Evolutionary conservation across 805 yeast species (phyloP).

Genomic region (Starmerella potacharoeniae): DNA sequence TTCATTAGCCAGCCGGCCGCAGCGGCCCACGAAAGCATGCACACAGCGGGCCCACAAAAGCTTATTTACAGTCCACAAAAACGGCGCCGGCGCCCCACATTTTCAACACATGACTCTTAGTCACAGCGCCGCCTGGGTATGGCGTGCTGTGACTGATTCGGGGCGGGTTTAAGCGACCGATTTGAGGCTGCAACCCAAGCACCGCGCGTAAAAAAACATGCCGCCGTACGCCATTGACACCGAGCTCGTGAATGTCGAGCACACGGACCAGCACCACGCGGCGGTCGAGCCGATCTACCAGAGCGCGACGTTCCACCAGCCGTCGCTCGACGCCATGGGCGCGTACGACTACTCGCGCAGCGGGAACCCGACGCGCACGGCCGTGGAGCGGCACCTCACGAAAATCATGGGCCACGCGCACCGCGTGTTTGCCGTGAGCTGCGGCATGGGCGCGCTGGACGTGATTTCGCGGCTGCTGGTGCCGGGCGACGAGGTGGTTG

Average conservation of each 20-base stretch:
- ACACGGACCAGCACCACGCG: slow-evolving; percentile 62
- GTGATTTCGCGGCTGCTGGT: slow-evolving; percentile 60
- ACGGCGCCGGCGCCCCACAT: no score
- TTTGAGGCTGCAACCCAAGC: no score
- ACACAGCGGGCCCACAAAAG: no score
- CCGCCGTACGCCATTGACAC: slow-evolving; percentile 41
- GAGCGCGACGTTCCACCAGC: slow-evolving; percentile 88
- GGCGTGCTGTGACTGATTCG: neutral
- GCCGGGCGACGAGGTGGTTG: slow-evolving; percentile 84
- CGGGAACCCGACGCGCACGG: slow-evolving; percentile 86
- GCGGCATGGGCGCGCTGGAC: slow-evolving; percentile 91
- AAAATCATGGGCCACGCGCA: slow-evolving; percentile 61
- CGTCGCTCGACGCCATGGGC: slow-evolving; percentile 60
- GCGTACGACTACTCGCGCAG: slow-evolving; percentile 80
- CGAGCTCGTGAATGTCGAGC: slow-evolving; percentile 50
- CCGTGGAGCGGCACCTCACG: slow-evolving; percentile 64
- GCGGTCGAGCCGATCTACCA: slow-evolving; percentile 84
- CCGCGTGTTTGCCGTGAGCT: slow-evolving; percentile 67
- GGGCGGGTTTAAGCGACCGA: no score
- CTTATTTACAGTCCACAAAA: no score
- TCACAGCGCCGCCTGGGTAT: no score
- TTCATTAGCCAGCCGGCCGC: neutral
- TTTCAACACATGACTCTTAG: neutral
- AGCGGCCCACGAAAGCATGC: neutral
- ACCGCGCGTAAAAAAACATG: neutral